Evolutionary conservation across 345 rosid species (phyloP).

Genomic region (Psidium friedrichsthalianum): DNA sequence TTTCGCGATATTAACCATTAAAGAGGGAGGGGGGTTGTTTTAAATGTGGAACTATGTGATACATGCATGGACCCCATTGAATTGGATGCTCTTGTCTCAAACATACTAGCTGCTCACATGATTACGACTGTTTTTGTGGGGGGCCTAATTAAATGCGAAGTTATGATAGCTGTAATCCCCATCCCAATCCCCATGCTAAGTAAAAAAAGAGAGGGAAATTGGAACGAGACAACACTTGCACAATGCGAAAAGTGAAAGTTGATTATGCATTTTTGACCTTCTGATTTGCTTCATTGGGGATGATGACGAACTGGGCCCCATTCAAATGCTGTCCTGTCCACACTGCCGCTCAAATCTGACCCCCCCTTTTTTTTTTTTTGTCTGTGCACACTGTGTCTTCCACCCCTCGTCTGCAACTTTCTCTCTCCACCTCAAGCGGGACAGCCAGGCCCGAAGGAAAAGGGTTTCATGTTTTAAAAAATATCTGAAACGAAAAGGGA

Average conservation of each 20-base stretch:
- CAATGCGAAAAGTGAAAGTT: not conserved
- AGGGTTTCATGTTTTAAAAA: not conserved
- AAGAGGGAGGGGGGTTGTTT: too few species aligned
- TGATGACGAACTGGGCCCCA: not conserved
- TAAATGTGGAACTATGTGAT: too few species aligned
- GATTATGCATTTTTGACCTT: not conserved
- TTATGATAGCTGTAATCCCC: not conserved
- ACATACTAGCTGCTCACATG: constrained; percentile 2
- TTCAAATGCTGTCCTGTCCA: not conserved
- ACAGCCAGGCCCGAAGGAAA: not conserved
- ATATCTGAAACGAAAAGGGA: not conserved
- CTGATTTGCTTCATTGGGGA: not conserved
- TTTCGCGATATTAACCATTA: too few species aligned
- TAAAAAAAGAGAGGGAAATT: not conserved
- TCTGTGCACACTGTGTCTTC: not conserved
- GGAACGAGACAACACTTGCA: not conserved
- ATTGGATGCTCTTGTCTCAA: constrained; percentile 13
- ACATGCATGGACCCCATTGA: not conserved
- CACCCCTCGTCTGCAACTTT: not conserved
- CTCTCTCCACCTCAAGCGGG: not conserved
- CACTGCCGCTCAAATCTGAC: not conserved
- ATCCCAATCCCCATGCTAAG: constrained; percentile 1
- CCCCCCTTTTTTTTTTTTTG: too few species aligned
- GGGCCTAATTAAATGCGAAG: not conserved
- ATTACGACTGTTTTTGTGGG: constrained; percentile 1